These are phyloP conservation scores for Colletotrichum graminicola DNA, from an alignment of 2,329 filamentous ascomycete species.

Conservation along the genomic window DNA sequence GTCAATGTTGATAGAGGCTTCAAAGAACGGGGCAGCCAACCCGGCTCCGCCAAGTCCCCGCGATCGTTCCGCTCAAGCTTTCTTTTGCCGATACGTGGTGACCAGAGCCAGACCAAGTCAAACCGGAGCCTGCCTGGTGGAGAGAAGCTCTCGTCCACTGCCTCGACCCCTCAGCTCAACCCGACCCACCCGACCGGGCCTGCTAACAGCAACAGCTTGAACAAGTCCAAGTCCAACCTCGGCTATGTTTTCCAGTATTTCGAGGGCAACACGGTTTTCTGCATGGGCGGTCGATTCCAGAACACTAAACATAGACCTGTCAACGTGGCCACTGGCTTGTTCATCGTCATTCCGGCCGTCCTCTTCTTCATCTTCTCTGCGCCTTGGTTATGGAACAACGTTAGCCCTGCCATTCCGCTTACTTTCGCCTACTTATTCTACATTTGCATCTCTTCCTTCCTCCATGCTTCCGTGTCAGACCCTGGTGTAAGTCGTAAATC, in stretches of 20 bases:
- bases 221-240: constrained; percentile 55
- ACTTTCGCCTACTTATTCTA: constrained; percentile 92
- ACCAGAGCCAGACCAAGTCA: constrained; percentile 60
- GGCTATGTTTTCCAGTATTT: constrained; percentile 79
- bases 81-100: constrained; percentile 70
- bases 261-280: constrained; percentile 92
- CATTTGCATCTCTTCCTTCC: constrained; percentile 90
- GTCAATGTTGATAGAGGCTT: constrained; percentile 72
- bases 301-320: constrained; percentile 90
- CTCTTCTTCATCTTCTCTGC: constrained; percentile 91
- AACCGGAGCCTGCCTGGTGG: constrained; percentile 74
- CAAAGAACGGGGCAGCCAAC: constrained; percentile 63
- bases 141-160: constrained; percentile 85
- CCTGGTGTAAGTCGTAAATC: constrained; percentile 81
- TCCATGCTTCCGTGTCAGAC: constrained; percentile 92
- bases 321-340: constrained; percentile 85
- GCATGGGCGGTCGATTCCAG: constrained; percentile 84
- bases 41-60: constrained; percentile 77
- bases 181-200: constrained; percentile 55
- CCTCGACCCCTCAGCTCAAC: constrained; percentile 77
- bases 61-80: constrained; percentile 84
- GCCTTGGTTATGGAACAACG: constrained; percentile 85
- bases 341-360: constrained; percentile 81
- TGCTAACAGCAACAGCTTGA: constrained; percentile 32
- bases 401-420: constrained; percentile 90